Evolutionary conservation across 257 asterid species (phyloP).

Genomic region (Striga asiatica): DNA sequence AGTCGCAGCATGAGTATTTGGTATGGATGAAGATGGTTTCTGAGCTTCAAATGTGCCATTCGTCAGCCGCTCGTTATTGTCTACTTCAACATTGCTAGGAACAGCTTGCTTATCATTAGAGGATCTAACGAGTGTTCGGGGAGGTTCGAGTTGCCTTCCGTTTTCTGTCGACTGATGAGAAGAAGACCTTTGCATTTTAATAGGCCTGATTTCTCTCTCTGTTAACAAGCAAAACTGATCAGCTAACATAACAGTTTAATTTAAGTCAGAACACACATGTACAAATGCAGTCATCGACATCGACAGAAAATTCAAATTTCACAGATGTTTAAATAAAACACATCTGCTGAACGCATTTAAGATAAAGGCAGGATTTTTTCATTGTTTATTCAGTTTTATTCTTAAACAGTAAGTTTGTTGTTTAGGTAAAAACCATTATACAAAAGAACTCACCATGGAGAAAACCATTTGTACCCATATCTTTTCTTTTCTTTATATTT

Average conservation of each 20-base stretch:
- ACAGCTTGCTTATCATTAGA: slow-evolving; percentile 22
- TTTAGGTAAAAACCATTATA: background rate
- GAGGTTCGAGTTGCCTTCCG: slow-evolving; percentile 41
- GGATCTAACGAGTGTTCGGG: slow-evolving; percentile 21
- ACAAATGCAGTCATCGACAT: slow-evolving; percentile 4
- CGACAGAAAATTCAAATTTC: slow-evolving; percentile 9
- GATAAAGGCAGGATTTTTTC: background rate
- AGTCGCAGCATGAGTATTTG: slow-evolving; percentile 19
- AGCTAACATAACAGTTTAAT: slow-evolving; percentile 19
- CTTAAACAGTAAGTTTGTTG: slow-evolving; percentile 3
- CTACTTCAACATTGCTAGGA: slow-evolving; percentile 21
- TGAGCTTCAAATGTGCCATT: slow-evolving; percentile 42
- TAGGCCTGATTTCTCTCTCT: slow-evolving; percentile 56
- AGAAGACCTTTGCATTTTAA: slow-evolving; percentile 36
- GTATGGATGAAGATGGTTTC: slow-evolving; percentile 23
- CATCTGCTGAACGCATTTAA: slow-evolving; percentile 3
- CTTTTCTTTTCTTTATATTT: slow-evolving; percentile 47
- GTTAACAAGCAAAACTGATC: slow-evolving; percentile 32
- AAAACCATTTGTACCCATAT: slow-evolving; percentile 45
- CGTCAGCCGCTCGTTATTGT: slow-evolving; percentile 17
- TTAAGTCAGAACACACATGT: slow-evolving; percentile 6
- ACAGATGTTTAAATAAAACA: background rate
- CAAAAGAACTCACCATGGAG: slow-evolving; percentile 51
- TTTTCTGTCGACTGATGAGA: slow-evolving; percentile 34
- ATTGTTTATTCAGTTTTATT: background rate